Conservation (phyloP, 2,329 filamentous ascomycete genomes). For the Colletotrichum eleusines region DNA sequence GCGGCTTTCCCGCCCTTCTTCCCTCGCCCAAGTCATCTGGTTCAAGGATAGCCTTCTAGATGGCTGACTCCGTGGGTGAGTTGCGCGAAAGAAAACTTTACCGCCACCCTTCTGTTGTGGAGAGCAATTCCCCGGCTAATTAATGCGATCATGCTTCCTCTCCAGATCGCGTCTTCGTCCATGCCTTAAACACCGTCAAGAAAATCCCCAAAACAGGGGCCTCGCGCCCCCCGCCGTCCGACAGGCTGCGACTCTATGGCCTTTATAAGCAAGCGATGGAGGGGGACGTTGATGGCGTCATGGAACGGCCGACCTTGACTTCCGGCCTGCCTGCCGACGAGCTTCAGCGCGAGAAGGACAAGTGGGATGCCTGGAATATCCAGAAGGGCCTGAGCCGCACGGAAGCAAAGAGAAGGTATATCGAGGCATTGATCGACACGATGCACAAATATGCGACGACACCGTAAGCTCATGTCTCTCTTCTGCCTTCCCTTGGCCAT, state of each 20-base stretch:
- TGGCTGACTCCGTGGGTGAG: slow-evolving; percentile 57
- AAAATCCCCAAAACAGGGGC: slow-evolving; percentile 95
- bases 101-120: slow-evolving; percentile 43
- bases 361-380: slow-evolving; percentile 96
- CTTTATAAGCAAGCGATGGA: slow-evolving; percentile 99
- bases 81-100: slow-evolving; percentile 43
- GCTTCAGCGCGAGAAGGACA: slow-evolving; percentile 69
- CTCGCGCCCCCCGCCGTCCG: slow-evolving; percentile 84
- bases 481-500: neutral
- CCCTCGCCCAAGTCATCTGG: slow-evolving; percentile 8
- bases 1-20: slow-evolving; percentile 14
- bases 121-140: slow-evolving; percentile 41
- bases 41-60: slow-evolving; percentile 42
- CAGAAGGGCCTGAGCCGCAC: slow-evolving; percentile 87
- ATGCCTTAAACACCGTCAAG: slow-evolving; percentile 98
- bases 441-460: slow-evolving; percentile 98
- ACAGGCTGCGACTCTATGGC: slow-evolving; percentile 93
- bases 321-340: slow-evolving; percentile 64
- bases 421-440: slow-evolving; percentile 92
- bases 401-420: slow-evolving; percentile 93
- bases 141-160: slow-evolving; percentile 36
- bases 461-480: slow-evolving; percentile 62
- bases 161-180: slow-evolving; percentile 95
- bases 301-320: slow-evolving; percentile 78
- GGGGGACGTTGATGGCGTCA: slow-evolving; percentile 93